Percentiles rank a stretch among this genome's conserved stretches.
phyloP scores from a whole-genome alignment of 225 moss, liverwort and hornwort genomes.

The Marchantia paleacea region DNA sequence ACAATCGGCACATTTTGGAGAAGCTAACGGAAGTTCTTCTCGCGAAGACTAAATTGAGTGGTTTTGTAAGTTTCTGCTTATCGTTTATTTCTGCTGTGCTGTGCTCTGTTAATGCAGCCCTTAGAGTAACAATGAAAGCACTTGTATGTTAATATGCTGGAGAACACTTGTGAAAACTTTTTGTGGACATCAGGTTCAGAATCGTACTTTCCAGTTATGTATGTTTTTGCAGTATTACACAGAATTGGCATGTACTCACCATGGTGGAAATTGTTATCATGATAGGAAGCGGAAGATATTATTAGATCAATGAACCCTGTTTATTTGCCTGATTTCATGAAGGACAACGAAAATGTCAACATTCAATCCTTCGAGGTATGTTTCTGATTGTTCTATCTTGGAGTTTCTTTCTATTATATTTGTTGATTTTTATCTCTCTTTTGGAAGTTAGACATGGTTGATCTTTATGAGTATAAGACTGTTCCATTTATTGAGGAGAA shows the following conservation, averaged over 20 bases:
- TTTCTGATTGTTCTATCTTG: background rate
- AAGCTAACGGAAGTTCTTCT: conserved; percentile 67
- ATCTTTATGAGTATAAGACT: too few relatives aligned
- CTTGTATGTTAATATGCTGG: background rate
- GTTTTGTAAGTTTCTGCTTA: conserved; percentile 61
- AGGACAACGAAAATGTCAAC: conserved; percentile 30
- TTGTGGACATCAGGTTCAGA: background rate
- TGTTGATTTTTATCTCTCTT: too few relatives aligned
- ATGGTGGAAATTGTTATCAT: background rate
- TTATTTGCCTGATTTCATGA: conserved; percentile 62
- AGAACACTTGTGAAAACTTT: background rate
- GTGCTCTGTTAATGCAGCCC: background rate
- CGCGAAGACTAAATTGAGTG: conserved; percentile 76
- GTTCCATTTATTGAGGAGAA: background rate
- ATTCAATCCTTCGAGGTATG: conserved; percentile 28
- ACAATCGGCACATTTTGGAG: conserved; percentile 74
- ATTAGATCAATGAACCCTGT: conserved; percentile 81
- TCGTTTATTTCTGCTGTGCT: background rate
- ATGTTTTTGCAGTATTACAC: too few relatives aligned
- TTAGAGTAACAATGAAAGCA: background rate
- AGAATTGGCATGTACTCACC: too few relatives aligned
- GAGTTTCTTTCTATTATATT: too few relatives aligned
- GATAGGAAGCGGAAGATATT: conserved; percentile 78
- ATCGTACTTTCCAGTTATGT: background rate
- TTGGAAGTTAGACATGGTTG: too few relatives aligned